Conservation (phyloP, 2,329 filamentous ascomycete species). For the Tolypocladium amazonense region DNA sequence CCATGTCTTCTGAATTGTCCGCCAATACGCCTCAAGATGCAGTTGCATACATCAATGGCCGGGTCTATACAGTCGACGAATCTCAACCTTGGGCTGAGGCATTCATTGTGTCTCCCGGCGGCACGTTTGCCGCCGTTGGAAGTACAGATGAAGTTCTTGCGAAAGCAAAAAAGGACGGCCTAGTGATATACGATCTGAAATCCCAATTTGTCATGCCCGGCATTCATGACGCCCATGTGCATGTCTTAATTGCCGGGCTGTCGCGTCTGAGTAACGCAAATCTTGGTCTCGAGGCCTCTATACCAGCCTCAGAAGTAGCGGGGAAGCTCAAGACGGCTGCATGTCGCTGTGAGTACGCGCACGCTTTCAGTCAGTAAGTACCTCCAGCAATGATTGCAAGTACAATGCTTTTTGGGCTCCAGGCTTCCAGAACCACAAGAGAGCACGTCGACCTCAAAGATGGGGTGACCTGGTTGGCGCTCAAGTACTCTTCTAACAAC, state of each 20-base stretch:
- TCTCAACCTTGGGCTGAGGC: background rate
- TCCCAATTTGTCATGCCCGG: constrained; percentile 1
- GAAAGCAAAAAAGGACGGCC: background rate
- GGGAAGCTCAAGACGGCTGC: background rate
- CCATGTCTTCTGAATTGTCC: background rate
- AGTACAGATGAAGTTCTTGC: background rate
- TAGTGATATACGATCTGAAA: background rate
- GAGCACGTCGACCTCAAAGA: background rate
- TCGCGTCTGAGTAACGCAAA: background rate
- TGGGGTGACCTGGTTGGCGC: background rate
- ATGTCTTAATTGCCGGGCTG: background rate
- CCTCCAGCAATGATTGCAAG: background rate
- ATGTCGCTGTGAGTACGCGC: background rate
- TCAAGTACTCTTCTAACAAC: background rate
- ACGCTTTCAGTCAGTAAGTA: constrained; percentile 1
- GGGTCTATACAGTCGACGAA: background rate
- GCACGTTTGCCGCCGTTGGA: background rate
- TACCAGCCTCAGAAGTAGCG: background rate
- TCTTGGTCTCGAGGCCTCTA: background rate
- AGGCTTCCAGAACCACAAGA: background rate
- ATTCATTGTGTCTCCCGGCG: constrained; percentile 1
- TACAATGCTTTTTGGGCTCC: background rate
- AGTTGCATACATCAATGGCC: constrained; percentile 1
- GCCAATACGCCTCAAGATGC: background rate
- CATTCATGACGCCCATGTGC: constrained; percentile 1